phyloP scores from a whole-genome alignment of 331 rosid species.

The Erythrophleum ivorense region DNA sequence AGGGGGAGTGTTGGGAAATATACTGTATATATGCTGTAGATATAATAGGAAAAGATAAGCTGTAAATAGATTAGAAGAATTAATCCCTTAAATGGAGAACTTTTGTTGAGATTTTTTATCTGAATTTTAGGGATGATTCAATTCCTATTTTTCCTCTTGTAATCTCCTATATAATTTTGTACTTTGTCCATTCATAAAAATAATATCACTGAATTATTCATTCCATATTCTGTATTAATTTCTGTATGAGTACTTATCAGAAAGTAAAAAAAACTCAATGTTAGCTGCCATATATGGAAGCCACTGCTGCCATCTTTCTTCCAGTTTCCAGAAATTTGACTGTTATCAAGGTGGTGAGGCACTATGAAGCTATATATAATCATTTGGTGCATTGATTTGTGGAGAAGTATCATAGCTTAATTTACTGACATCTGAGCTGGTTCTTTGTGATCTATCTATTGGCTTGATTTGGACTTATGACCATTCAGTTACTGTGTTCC shows the following conservation, averaged over 20 bases:
- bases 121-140: too few species aligned
- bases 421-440: background rate
- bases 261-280: slow-evolving; percentile 7
- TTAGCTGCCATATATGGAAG: slow-evolving; percentile 23
- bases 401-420: slow-evolving; percentile 26
- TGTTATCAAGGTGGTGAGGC: slow-evolving; percentile 5
- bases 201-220: too few species aligned
- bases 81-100: too few species aligned
- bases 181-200: too few species aligned
- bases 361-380: background rate
- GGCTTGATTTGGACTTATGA: slow-evolving; percentile 25
- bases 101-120: too few species aligned
- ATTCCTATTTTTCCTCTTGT: too few species aligned
- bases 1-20: too few species aligned
- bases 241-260: slow-evolving; percentile 8
- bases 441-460: slow-evolving; percentile 26
- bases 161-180: too few species aligned
- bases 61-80: too few species aligned
- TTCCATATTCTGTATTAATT: too few species aligned
- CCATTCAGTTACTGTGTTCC: background rate
- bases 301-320: slow-evolving; percentile 20
- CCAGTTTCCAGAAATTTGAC: slow-evolving; percentile 28
- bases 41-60: too few species aligned
- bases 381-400: slow-evolving; percentile 28
- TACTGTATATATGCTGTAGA: too few species aligned